A percentile compares a stretch with the other conserved stretches of the same genome.
phyloP scores from a whole-genome alignment of 2,329 filamentous ascomycete species.

The Sporothrix inflata region DNA sequence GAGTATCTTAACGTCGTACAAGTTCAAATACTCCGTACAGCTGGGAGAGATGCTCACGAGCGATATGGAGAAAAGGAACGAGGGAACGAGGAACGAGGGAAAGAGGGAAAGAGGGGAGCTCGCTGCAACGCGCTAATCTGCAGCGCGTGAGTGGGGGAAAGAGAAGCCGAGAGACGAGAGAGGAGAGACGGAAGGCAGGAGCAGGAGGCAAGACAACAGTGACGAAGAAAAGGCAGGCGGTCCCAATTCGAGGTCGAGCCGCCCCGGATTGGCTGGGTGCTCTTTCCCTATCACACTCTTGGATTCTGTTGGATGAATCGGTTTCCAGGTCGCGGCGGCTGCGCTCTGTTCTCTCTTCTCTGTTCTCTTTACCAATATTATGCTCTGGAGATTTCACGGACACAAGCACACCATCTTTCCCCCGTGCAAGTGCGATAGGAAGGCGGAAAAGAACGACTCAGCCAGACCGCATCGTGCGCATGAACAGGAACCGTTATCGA shows the following conservation, averaged over 20 bases:
- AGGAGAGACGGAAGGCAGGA: neutral
- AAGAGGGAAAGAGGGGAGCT: neutral
- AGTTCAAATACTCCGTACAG: too few species aligned
- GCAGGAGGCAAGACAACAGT: neutral
- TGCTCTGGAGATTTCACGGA: neutral
- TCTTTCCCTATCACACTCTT: conserved; percentile 1
- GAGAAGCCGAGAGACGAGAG: neutral
- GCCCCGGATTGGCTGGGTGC: neutral
- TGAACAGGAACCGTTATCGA: conserved; percentile 1
- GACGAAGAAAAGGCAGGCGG: too few species aligned
- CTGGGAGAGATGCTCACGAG: neutral
- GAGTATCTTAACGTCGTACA: too few species aligned
- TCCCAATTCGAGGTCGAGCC: neutral
- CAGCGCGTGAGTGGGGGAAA: neutral
- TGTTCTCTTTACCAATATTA: neutral
- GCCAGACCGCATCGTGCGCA: neutral
- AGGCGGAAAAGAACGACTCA: neutral
- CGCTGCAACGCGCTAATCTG: conserved; percentile 13
- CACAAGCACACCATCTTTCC: neutral
- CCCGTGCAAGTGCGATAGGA: neutral
- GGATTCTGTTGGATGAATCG: neutral
- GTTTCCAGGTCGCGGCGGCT: conserved; percentile 9
- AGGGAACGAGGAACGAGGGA: neutral
- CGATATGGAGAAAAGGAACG: neutral
- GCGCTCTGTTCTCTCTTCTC: neutral